Evolutionary conservation across 106 monocot species (phyloP), one percentile per base, ranked within the genome.

Genomic region (Gastrodia elata): DNA sequence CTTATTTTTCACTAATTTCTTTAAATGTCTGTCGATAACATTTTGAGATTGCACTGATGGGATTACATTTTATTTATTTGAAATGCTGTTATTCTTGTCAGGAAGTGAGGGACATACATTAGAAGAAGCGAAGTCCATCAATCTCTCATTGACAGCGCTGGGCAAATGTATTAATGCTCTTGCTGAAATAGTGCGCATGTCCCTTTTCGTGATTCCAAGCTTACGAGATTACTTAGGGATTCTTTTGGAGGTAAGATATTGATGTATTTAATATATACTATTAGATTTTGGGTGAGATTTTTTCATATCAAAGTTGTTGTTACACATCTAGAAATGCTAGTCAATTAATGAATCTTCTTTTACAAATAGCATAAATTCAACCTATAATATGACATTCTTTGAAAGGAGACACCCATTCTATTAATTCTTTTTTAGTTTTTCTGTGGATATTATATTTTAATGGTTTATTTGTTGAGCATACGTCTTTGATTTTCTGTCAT

Each of bases 121-220:
- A 71, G 96, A 97, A 85, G 96, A 97, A 86, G 96, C 96, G 59
- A 97, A 97, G 73, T 97, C 92, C 36, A 97, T 97, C 74, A 97
- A 97, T 78, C 79, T 97, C 64, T 97, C 96, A 16, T 52, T 92
- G 42, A 97, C 92, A 84, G 89, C 96, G 49, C 46, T 97, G 37
- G 96, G 96, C 28, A 97, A 97, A 80, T 97, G 96, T 81, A 97
- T 97, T 34, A 97, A 97, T 86, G 86, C 96, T 36, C 84, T 97
- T 55, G 96, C 96, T 71, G 96, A 97, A 92, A 88, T 78, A 92
- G 90, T 83, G 67, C 90, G 36, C 96, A 97, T 86, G 96, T 97
- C 71, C 96, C 96, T 25, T 80, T 97, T 81, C 96, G 92, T 84
- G 96, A 97, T 81, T 97, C 96, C 41, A 97, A 97, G 75, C 88